Evolutionary conservation across 1,284 basidiomycete genomes (phyloP).

Genomic region (Boletus smithii): DNA sequence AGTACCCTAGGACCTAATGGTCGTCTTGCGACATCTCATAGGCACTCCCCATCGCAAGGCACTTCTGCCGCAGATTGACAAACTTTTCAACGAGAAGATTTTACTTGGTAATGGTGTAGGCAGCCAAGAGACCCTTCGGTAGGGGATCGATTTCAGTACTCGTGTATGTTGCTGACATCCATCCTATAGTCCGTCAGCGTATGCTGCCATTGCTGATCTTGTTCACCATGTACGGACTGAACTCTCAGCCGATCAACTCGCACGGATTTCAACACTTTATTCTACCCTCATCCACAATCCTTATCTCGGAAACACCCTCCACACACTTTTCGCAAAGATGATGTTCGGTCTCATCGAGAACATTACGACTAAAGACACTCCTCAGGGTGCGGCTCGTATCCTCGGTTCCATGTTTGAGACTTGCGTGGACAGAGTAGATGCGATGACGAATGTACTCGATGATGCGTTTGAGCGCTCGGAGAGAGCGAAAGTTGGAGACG

Average conservation of each 20-base stretch:
- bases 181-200: slow-evolving; percentile 68
- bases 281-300: slow-evolving; percentile 90
- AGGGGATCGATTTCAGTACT: slow-evolving; percentile 18
- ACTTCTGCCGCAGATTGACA: slow-evolving; percentile 84
- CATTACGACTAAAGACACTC: slow-evolving; percentile 72
- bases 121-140: slow-evolving; percentile 83
- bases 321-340: slow-evolving; percentile 92
- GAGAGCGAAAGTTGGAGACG: slow-evolving; percentile 46
- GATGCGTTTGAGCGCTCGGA: slow-evolving; percentile 52
- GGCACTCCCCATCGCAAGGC: slow-evolving; percentile 78
- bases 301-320: slow-evolving; percentile 76
- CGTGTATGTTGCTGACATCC: slow-evolving; percentile 10
- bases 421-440: slow-evolving; percentile 84
- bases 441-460: slow-evolving; percentile 68
- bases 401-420: slow-evolving; percentile 79
- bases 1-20: slow-evolving; percentile 76
- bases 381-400: slow-evolving; percentile 63
- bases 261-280: slow-evolving; percentile 81
- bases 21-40: slow-evolving; percentile 90
- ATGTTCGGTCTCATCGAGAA: slow-evolving; percentile 89
- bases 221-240: slow-evolving; percentile 91
- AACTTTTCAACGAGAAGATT: slow-evolving; percentile 89
- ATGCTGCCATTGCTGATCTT: slow-evolving; percentile 89
- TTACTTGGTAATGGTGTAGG: slow-evolving; percentile 81
- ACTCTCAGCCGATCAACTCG: slow-evolving; percentile 76